A percentile compares a stretch with the other conserved stretches of the same genome.
These are phyloP conservation scores for Blastocystis sp. DNA, from an alignment of 352 stramenopile species.

Conservation along the genomic window DNA sequence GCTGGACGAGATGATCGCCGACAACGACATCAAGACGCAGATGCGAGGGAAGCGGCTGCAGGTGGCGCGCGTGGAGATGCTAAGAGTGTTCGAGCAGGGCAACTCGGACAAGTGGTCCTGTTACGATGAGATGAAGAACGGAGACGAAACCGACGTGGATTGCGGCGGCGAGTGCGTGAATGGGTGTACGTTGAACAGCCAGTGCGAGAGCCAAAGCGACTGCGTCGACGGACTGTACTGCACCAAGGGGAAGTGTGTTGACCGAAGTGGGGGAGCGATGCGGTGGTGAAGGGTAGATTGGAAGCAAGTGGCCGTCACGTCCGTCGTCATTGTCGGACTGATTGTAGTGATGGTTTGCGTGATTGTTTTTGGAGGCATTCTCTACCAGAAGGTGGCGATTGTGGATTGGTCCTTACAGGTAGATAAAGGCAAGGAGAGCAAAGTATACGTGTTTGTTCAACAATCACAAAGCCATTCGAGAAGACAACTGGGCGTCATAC, in stretches of 20 bases:
- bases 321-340: constrained; percentile 6
- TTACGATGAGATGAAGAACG: constrained; percentile 31
- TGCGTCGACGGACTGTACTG: constrained; percentile 43
- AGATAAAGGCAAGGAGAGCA: not conserved
- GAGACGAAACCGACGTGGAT: constrained; percentile 54
- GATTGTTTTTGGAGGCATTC: constrained; percentile 52
- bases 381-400: constrained; percentile 36
- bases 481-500: not conserved
- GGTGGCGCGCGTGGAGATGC: constrained; percentile 24
- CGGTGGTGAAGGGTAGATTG: constrained; percentile 18
- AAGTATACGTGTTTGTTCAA: constrained; percentile 59
- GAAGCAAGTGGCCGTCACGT: constrained; percentile 56
- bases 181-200: not conserved
- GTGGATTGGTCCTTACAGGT: not conserved
- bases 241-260: constrained; percentile 63
- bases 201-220: not conserved
- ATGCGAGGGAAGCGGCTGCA: constrained; percentile 51
- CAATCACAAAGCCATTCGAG: not conserved
- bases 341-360: constrained; percentile 42
- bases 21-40: constrained; percentile 53
- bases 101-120: constrained; percentile 51
- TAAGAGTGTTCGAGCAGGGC: not conserved
- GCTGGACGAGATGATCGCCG: constrained; percentile 56
- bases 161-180: constrained; percentile 45
- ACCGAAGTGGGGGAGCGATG: constrained; percentile 2